A percentile compares a stretch with the other conserved stretches of the same genome.
Evolutionary conservation across 805 yeast genomes (phyloP).

Genomic region (Jamesozyma spencerorum): DNA sequence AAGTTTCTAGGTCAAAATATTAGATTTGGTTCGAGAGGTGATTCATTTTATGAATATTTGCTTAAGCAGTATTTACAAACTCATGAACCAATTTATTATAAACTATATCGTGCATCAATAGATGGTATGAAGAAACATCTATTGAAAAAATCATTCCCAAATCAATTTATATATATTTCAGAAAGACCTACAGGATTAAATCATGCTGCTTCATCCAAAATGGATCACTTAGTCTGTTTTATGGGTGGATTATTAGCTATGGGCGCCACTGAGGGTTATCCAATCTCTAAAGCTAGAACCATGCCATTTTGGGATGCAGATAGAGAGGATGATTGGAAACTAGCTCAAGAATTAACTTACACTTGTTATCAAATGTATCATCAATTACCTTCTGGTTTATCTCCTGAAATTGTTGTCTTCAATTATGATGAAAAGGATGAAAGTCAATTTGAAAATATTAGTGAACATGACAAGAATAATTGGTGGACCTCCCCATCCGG

Average conservation of each 20-base stretch:
- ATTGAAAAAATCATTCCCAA: conserved; percentile 52
- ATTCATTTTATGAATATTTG: conserved; percentile 84
- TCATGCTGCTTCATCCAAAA: conserved; percentile 49
- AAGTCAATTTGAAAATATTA: conserved; percentile 9
- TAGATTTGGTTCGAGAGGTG: conserved; percentile 85
- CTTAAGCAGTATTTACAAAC: conserved; percentile 82
- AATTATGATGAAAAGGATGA: conserved; percentile 39
- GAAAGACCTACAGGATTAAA: conserved; percentile 65
- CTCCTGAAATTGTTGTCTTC: conserved; percentile 86
- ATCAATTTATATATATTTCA: conserved; percentile 58
- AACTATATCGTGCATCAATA: conserved; percentile 69
- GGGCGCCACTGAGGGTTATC: conserved; percentile 74
- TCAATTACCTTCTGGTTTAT: conserved; percentile 63
- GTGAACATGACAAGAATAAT: background rate
- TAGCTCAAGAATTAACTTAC: conserved; percentile 67
- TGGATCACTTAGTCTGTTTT: conserved; percentile 92
- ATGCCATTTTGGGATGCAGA: conserved; percentile 47
- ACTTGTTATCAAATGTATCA: conserved; percentile 82
- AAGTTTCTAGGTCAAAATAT: conserved; percentile 54
- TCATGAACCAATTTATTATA: conserved; percentile 48
- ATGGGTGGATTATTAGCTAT: conserved; percentile 81
- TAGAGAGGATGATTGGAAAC: conserved; percentile 52
- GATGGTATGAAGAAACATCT: conserved; percentile 67
- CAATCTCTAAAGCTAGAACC: conserved; percentile 46
- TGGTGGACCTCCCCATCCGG: conserved; percentile 30